Evolutionary conservation across 768 basidiomycete genomes (phyloP).

Genomic region (Suillus cothurnatus): DNA sequence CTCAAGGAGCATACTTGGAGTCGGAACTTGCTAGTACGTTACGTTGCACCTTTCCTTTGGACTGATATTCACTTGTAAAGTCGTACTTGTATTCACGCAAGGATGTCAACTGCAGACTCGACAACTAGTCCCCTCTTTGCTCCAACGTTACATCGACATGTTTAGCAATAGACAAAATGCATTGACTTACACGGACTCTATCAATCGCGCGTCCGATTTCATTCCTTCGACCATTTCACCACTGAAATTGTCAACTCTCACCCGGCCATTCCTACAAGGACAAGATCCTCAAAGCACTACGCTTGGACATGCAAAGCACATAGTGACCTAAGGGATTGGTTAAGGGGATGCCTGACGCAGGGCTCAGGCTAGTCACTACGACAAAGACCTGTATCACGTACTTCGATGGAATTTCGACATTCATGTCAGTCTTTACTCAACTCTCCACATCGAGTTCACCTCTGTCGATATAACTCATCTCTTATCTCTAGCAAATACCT

Average conservation of each 20-base stretch:
- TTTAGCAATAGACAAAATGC: not conserved
- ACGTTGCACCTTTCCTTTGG: not conserved
- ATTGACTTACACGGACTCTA: not conserved
- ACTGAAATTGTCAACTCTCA: not conserved
- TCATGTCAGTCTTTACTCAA: not conserved
- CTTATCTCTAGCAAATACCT: not conserved
- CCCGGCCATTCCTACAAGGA: not conserved
- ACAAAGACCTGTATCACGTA: not conserved
- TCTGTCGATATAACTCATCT: not conserved
- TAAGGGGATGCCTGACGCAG: not conserved
- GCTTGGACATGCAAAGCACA: not conserved
- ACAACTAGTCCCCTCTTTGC: not conserved
- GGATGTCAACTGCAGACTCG: not conserved
- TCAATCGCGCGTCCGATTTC: not conserved
- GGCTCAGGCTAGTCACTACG: not conserved
- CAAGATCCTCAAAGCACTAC: not conserved
- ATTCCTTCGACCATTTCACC: not conserved
- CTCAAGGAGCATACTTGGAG: not conserved
- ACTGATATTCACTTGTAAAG: not conserved
- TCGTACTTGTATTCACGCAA: not conserved
- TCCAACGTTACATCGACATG: too few relatives aligned
- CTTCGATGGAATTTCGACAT: too few relatives aligned
- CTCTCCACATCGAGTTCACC: not conserved
- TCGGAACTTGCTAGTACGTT: not conserved
- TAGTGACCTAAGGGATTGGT: not conserved